Percentiles rank a stretch among this genome's conserved stretches.
Evolutionary conservation across 2,329 filamentous ascomycete genomes (phyloP).

Genomic region (Sclerotinia borealis): DNA sequence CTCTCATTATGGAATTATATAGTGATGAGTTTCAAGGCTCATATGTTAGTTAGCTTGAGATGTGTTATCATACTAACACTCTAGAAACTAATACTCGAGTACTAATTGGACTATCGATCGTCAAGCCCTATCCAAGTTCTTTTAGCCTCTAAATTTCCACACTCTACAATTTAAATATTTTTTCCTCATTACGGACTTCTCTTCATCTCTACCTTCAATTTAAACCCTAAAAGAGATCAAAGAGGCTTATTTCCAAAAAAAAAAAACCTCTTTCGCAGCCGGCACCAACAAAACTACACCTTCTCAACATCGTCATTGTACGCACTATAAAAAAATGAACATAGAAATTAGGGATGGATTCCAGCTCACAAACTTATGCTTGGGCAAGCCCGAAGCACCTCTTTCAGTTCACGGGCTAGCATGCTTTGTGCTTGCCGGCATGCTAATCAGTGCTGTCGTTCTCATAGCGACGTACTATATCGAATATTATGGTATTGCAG

Average conservation of each 20-base stretch:
- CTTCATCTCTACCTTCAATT: not conserved
- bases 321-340: no score
- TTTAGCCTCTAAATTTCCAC: not conserved
- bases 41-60: not conserved
- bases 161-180: not conserved
- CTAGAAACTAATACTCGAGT: not conserved
- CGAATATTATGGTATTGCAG: no score
- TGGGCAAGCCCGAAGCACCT: no score
- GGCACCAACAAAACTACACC: not conserved
- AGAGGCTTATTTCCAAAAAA: not conserved
- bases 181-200: no score
- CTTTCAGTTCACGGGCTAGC: no score
- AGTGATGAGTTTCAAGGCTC: no score
- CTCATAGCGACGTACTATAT: no score
- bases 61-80: not conserved
- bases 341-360: no score
- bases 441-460: no score
- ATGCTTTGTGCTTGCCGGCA: no score
- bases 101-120: not conserved
- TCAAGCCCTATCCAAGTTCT: not conserved
- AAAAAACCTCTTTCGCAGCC: not conserved
- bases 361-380: no score
- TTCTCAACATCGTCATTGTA: no score
- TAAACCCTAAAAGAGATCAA: not conserved
- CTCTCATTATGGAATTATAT: not conserved